Conservation (phyloP, 257 asterid genomes). For the Schizonepeta tenuifolia region DNA sequence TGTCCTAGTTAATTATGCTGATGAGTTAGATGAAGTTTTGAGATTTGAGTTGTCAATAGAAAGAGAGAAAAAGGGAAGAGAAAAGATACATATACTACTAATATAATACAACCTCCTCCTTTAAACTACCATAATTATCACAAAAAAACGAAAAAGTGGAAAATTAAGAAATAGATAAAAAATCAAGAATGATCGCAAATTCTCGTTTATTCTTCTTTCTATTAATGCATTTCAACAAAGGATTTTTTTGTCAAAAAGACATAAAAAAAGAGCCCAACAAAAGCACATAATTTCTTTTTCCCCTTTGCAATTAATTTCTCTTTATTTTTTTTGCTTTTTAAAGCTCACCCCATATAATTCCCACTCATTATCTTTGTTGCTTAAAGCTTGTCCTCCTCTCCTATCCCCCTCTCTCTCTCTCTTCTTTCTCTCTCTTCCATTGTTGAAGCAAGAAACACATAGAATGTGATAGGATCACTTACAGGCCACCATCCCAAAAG, state of each 20-base stretch:
- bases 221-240: constrained; percentile 51
- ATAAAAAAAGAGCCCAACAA: constrained; percentile 37
- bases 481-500: constrained; percentile 44
- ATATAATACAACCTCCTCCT: not conserved
- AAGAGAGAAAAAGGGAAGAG: not conserved
- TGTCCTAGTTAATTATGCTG: no score
- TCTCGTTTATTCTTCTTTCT: constrained; percentile 30
- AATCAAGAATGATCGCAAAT: constrained; percentile 21
- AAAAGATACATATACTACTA: not conserved
- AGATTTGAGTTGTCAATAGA: not conserved
- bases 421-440: constrained; percentile 43
- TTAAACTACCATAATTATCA: constrained; percentile 9
- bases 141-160: not conserved
- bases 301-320: constrained; percentile 9
- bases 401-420: constrained; percentile 42
- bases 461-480: constrained; percentile 41
- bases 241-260: constrained; percentile 47
- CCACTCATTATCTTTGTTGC: constrained; percentile 98
- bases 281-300: constrained; percentile 44
- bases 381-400: constrained; percentile 67
- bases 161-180: constrained; percentile 4
- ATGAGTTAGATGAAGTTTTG: not conserved
- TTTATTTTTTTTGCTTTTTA: constrained; percentile 51
- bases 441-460: constrained; percentile 43
- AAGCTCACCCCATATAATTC: constrained; percentile 84